Conservation (phyloP, 495 filamentous ascomycete genomes). For the Entonaema liquescens region DNA sequence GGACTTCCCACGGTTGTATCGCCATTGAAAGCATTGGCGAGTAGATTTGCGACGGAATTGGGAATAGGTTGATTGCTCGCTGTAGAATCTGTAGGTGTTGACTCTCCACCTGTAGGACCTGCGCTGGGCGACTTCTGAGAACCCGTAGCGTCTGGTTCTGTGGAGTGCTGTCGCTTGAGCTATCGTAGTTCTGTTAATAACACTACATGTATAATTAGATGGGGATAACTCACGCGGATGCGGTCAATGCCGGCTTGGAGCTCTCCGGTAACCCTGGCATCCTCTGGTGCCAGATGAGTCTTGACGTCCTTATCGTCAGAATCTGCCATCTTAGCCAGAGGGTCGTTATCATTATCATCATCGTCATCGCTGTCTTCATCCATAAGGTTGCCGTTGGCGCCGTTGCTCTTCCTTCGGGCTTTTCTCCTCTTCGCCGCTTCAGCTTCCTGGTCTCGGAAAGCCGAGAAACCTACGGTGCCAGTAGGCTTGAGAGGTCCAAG, state of each 20-base stretch:
- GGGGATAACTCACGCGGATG: constrained; percentile 76
- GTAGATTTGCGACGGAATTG: constrained; percentile 51
- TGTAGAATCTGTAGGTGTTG: constrained; percentile 50
- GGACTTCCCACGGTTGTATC: constrained; percentile 76
- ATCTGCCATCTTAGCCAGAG: constrained; percentile 70
- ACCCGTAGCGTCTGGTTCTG: constrained; percentile 69
- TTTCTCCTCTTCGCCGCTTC: constrained; percentile 60
- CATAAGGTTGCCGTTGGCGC: constrained; percentile 51
- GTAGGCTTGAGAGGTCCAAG: constrained; percentile 84
- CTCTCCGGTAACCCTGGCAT: constrained; percentile 83
- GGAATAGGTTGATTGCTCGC: constrained; percentile 44
- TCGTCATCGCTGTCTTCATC: constrained; percentile 72
- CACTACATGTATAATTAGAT: constrained; percentile 1
- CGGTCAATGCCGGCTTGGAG: constrained; percentile 89
- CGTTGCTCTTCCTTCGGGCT: constrained; percentile 65
- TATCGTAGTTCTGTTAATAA: constrained; percentile 53
- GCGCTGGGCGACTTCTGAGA: constrained; percentile 52
- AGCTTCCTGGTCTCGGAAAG: constrained; percentile 79
- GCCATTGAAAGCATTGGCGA: constrained; percentile 55
- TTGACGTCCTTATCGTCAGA: constrained; percentile 74
- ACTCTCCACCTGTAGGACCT: constrained; percentile 42
- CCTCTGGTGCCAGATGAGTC: constrained; percentile 70
- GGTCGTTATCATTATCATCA: constrained; percentile 75
- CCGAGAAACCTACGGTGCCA: constrained; percentile 87
- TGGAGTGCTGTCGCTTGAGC: constrained; percentile 96